These are phyloP conservation scores for Pyrrhoderma lamaoense DNA, from an alignment of 1,284 basidiomycete species.

Conservation along the genomic window DNA sequence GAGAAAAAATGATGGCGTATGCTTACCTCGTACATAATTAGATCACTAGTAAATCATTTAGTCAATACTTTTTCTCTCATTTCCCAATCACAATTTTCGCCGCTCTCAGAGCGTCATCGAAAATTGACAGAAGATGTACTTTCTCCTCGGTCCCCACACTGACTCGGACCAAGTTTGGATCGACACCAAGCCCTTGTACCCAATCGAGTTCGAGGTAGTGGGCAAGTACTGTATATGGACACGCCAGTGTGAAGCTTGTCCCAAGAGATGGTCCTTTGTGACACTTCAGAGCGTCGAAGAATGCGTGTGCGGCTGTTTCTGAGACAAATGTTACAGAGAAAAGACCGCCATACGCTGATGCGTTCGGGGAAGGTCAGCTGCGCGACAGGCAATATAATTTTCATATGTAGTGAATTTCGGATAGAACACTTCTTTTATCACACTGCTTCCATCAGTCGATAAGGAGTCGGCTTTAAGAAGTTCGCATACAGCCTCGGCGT, in stretches of 20 bases:
- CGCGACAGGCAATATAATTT: slow-evolving; percentile 67
- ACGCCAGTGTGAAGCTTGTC: slow-evolving; percentile 93
- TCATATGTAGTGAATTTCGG: slow-evolving; percentile 76
- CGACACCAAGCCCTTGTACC: slow-evolving; percentile 85
- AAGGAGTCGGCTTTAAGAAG: slow-evolving; percentile 53
- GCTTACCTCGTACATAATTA: no score
- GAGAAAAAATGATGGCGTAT: no score
- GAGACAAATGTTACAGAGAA: slow-evolving; percentile 88
- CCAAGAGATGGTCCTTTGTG: slow-evolving; percentile 92
- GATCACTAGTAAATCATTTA: no score
- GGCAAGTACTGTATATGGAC: slow-evolving; percentile 89
- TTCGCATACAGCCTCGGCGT: slow-evolving; percentile 78
- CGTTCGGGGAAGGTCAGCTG: slow-evolving; percentile 30
- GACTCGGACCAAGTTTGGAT: slow-evolving; percentile 77
- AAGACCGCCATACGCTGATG: slow-evolving; percentile 77
- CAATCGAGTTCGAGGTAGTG: slow-evolving; percentile 91
- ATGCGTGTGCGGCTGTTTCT: slow-evolving; percentile 61
- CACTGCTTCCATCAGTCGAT: slow-evolving; percentile 31
- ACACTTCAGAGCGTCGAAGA: slow-evolving; percentile 82
- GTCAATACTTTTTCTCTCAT: neutral
- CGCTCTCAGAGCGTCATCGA: slow-evolving; percentile 60
- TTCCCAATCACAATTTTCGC: slow-evolving; percentile 43
- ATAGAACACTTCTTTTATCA: slow-evolving; percentile 85
- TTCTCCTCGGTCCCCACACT: slow-evolving; percentile 87
- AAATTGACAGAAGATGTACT: slow-evolving; percentile 52